Conservation (phyloP, 2,329 filamentous ascomycete species). For the Sporothrix curviconia region DNA sequence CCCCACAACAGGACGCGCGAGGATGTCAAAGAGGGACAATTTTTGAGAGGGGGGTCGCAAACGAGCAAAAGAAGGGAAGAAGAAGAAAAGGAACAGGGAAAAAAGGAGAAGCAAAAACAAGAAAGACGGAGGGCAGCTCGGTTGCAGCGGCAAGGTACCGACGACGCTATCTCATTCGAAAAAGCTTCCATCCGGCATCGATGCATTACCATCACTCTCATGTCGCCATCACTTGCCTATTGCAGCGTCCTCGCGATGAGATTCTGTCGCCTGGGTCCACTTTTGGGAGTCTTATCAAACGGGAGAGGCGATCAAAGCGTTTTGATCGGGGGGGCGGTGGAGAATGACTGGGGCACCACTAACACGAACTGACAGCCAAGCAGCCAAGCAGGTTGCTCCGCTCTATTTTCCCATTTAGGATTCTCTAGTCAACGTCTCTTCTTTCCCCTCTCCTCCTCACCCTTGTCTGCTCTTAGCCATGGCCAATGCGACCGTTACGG, state of each 20-base stretch:
- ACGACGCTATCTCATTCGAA: not conserved
- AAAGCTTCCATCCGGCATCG: not conserved
- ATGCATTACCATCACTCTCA: not conserved
- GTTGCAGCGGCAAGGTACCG: not conserved
- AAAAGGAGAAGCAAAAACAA: not conserved
- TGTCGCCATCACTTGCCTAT: not conserved
- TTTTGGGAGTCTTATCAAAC: not conserved
- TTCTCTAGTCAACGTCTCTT: not conserved
- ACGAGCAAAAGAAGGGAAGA: not conserved
- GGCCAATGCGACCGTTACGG: not conserved
- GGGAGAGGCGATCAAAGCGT: conserved; percentile 5
- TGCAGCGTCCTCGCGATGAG: not conserved
- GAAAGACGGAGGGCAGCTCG: not conserved
- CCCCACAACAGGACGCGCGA: too few relatives aligned
- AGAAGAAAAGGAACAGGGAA: not conserved
- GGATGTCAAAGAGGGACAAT: not conserved
- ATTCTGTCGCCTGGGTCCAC: not conserved
- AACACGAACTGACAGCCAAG: not conserved
- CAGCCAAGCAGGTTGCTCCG: too few relatives aligned
- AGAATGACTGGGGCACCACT: not conserved
- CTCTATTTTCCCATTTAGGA: too few relatives aligned
- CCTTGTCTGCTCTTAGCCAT: not conserved
- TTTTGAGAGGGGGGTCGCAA: not conserved
- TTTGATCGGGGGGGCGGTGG: not conserved
- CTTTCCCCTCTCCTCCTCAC: not conserved